phyloP scores from a whole-genome alignment of 1,284 basidiomycete species.

The Neolentinus lepideus region DNA sequence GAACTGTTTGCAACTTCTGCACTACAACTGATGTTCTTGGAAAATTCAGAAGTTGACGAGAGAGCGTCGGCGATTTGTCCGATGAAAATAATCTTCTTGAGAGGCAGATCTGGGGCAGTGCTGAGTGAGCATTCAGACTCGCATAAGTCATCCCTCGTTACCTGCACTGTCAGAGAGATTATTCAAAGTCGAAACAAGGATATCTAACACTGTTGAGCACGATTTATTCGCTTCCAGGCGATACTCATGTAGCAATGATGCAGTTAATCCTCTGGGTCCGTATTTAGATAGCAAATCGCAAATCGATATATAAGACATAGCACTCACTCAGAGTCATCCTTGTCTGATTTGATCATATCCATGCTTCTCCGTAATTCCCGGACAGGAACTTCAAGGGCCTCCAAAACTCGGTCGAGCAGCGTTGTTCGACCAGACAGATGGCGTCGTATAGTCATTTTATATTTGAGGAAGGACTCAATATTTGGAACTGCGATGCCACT shows the following conservation, averaged over 20 bases:
- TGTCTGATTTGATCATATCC: constrained; percentile 32
- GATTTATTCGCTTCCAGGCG: constrained; percentile 39
- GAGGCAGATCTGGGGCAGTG: constrained; percentile 9
- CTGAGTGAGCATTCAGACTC: neutral
- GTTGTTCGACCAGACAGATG: constrained; percentile 57
- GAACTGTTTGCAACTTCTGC: constrained; percentile 29
- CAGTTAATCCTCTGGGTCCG: constrained; percentile 27
- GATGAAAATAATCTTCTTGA: constrained; percentile 30
- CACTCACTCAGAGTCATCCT: constrained; percentile 28
- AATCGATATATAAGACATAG: neutral
- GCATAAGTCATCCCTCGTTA: too few relatives aligned
- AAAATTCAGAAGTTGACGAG: constrained; percentile 33
- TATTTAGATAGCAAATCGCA: constrained; percentile 5
- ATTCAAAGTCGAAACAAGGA: constrained; percentile 28
- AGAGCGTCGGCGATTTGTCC: constrained; percentile 37
- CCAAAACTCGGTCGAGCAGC: constrained; percentile 48
- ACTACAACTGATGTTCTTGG: constrained; percentile 35
- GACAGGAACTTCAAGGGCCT: constrained; percentile 49
- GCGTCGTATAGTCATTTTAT: constrained; percentile 44
- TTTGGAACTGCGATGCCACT: constrained; percentile 27
- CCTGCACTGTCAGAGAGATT: constrained; percentile 17
- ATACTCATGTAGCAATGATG: constrained; percentile 33
- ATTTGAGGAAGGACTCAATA: constrained; percentile 49
- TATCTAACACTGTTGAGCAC: constrained; percentile 31
- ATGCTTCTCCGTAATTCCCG: constrained; percentile 51